Conservation (phyloP, 768 basidiomycete genomes). For the Xanthoconium stramineum region DNA sequence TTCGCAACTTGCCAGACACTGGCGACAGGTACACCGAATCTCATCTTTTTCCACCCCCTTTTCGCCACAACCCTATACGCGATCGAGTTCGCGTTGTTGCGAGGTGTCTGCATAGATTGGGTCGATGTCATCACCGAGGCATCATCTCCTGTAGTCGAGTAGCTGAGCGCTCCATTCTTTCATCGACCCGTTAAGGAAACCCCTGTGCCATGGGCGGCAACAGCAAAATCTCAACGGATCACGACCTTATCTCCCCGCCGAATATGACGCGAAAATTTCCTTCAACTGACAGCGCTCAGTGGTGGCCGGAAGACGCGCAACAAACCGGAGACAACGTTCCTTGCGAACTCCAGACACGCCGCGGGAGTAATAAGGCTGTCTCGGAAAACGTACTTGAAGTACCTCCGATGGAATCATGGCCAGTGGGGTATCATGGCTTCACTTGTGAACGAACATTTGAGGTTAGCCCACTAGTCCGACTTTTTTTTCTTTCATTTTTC, state of each 20-base stretch:
- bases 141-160: background rate
- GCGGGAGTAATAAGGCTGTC: constrained; percentile 25
- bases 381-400: constrained; percentile 5
- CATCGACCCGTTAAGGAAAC: constrained; percentile 7
- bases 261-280: constrained; percentile 9
- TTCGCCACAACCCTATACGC: constrained; percentile 17
- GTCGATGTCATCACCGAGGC: constrained; percentile 15
- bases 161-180: background rate
- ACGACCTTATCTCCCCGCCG: constrained; percentile 30
- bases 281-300: constrained; percentile 10
- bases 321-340: constrained; percentile 14
- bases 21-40: constrained; percentile 15
- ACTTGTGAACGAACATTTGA: background rate
- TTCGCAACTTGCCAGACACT: constrained; percentile 11
- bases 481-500: constrained; percentile 3
- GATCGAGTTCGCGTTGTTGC: constrained; percentile 9
- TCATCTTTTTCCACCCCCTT: constrained; percentile 28
- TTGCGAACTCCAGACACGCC: constrained; percentile 22
- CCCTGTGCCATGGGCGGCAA: background rate
- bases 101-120: constrained; percentile 9
- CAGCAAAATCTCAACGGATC: constrained; percentile 27
- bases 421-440: background rate
- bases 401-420: constrained; percentile 7
- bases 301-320: constrained; percentile 19
- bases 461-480: background rate